Base-by-base conservation (phyloP, 1,284 basidiomycete genomes). In the Wolfiporia cocos region DNA sequence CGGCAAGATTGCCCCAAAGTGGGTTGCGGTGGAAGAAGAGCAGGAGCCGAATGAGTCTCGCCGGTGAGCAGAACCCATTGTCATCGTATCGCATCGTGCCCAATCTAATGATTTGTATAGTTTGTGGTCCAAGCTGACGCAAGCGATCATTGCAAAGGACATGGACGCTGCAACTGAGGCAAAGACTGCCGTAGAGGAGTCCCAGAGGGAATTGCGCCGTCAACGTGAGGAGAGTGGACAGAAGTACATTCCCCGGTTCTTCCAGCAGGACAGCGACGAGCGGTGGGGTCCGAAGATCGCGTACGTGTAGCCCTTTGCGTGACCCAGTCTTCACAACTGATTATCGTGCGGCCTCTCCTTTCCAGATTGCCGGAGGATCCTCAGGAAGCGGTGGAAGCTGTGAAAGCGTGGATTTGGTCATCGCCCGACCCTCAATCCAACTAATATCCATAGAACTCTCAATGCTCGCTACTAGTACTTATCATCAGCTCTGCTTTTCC, bases 91-190 rank as follows among this genome's bases (percentile, higher is more conserved):
- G 19, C 20, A 36, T 11, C 32, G 24, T 19, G 9, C 34, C 36
- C n/a, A n/a, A n/a, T 37, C 32, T 20, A 17, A 21, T 31, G 18
- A 20, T n/a, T n/a, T n/a, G n/a, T 37, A 18, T 50, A 86, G 89
- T 51, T 66, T 98, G 39, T 99, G 95, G 95, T 59, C 70, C 30
- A 76, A 83, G 42, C 72, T 99, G 32, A 99, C 95, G 14, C 70
- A 78, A 19, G 96, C 94, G 15, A 98, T 99, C 65, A 67, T 77
- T 39, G 70, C 71, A 34, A 90, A 86, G 57, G 91, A 99, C 62
- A 93, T 98, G 86, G 91, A 93, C 55, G 86, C 81, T 19, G 96
- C 96, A 10, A 97, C 94, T 7, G 78, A 81, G 31, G 88, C 88
- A 36, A 99, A 99, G 72, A 78, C 81, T 0, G 75, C 74, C 11